phyloP scores from a whole-genome alignment of 2,329 filamentous ascomycete species.

The Raffaelea arxii region DNA sequence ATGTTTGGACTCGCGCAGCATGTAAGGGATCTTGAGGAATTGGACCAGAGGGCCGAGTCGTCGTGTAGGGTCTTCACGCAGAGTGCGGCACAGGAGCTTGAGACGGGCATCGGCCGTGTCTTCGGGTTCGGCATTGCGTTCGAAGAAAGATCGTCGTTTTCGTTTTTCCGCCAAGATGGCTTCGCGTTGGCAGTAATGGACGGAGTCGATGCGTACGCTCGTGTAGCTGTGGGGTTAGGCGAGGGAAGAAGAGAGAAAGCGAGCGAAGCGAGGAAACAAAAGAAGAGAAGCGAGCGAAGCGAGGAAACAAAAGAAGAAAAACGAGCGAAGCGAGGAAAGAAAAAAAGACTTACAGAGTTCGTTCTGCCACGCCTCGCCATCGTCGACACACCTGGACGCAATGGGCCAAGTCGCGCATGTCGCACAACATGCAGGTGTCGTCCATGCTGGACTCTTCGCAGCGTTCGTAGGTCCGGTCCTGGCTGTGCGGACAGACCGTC shows the following conservation, averaged over 20 bases:
- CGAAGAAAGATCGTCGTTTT: slow-evolving; percentile 61
- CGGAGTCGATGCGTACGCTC: slow-evolving; percentile 84
- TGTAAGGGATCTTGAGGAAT: slow-evolving; percentile 85
- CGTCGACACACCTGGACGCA: slow-evolving; percentile 63
- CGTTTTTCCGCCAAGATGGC: slow-evolving; percentile 70
- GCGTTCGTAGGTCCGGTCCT: slow-evolving; percentile 68
- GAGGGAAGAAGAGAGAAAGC: slow-evolving; percentile 5
- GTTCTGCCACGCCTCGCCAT: slow-evolving; percentile 50
- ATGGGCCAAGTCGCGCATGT: slow-evolving; percentile 77
- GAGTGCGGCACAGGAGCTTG: slow-evolving; percentile 68
- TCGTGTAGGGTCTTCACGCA: slow-evolving; percentile 63
- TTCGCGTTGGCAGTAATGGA: slow-evolving; percentile 90
- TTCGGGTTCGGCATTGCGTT: slow-evolving; percentile 69
- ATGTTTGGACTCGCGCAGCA: slow-evolving; percentile 83
- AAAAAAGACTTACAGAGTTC: slow-evolving; percentile 43
- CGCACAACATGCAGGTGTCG: slow-evolving; percentile 86
- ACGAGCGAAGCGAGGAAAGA: background rate
- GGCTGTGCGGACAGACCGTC: slow-evolving; percentile 73
- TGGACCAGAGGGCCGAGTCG: slow-evolving; percentile 60
- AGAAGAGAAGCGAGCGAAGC: background rate
- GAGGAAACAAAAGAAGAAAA: background rate
- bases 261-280: background rate
- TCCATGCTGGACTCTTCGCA: slow-evolving; percentile 73
- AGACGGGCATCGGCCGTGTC: slow-evolving; percentile 71
- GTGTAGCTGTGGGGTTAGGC: slow-evolving; percentile 52